Conservation (phyloP, 2,329 filamentous ascomycete genomes). For the Nothophaeocryptopus gaeumannii region DNA sequence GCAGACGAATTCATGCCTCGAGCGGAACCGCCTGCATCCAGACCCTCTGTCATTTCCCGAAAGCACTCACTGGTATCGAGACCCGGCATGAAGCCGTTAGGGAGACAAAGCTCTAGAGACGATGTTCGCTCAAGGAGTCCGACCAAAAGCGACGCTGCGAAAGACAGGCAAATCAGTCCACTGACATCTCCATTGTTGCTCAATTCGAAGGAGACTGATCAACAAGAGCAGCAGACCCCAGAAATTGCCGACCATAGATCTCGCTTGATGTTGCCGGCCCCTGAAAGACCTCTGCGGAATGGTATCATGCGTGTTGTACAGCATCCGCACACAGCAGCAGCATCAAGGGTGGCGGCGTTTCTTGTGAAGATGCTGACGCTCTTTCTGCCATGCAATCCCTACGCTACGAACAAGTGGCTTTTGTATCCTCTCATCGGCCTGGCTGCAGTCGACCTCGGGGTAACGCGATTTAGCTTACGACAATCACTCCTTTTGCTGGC, state of each 20-base stretch:
- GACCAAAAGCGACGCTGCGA: slow-evolving; percentile 14
- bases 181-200: slow-evolving; percentile 9
- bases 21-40: slow-evolving; percentile 40
- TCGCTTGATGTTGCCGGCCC: slow-evolving; percentile 37
- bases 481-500: slow-evolving; percentile 43
- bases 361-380: slow-evolving; percentile 65
- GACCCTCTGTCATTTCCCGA: slow-evolving; percentile 17
- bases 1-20: slow-evolving; percentile 30
- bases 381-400: slow-evolving; percentile 67
- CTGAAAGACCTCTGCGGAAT: slow-evolving; percentile 31
- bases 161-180: slow-evolving; percentile 12
- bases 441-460: slow-evolving; percentile 61
- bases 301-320: slow-evolving; percentile 22
- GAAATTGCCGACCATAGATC: slow-evolving; percentile 27
- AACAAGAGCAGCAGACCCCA: not conserved
- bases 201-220: slow-evolving; percentile 4
- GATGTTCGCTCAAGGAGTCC: slow-evolving; percentile 18
- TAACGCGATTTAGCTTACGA: slow-evolving; percentile 35
- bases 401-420: slow-evolving; percentile 62
- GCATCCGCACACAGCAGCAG: slow-evolving; percentile 34
- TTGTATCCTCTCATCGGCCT: slow-evolving; percentile 66
- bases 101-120: slow-evolving; percentile 19
- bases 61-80: slow-evolving; percentile 25
- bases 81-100: slow-evolving; percentile 20
- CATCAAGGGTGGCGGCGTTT: slow-evolving; percentile 61